Base-by-base conservation (phyloP, 2,329 filamentous ascomycete genomes). In the Westerdykella sp. region DNA sequence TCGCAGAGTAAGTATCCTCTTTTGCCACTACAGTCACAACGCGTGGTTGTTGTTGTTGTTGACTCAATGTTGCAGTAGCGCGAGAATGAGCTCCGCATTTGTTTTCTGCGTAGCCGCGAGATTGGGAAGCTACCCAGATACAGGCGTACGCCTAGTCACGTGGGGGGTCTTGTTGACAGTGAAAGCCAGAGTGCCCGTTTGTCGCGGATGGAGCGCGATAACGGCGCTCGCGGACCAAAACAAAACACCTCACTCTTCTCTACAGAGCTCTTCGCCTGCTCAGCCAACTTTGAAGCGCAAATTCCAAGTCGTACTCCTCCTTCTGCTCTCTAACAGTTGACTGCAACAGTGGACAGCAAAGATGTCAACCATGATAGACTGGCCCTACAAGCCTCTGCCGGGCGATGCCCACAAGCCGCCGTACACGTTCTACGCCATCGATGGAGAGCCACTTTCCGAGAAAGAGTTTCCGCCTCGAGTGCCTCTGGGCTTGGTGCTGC, bases 311-410 rank as follows among this genome's bases (percentile, higher is more conserved):
- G 4, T 28, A 28, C 25, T 28, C 7, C 4, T 28, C 25, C 25
- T 28, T 3, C 25, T 28, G 9, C 7, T 10, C 25, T 21, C 18
- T 21, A 21, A 21, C 18, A 21, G 18, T 16, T n/a, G 12, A 15
- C 12, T 15, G 14, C 16, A 28, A 22, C 18, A 22, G 5, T 12
- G n/a, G 38, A 10, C n/a, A n/a, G 14, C 23, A 22, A 48, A 12
- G 12, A 63, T 62, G 57, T 51, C 55, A 14, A 48, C 55, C 43
- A 42, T 59, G 3, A 47, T 63, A 3, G 39, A 59, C 11, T 60
- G 62, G 38, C 49, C 51, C 10, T 36, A 44, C 23, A 9, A 12
- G 3, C 37, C 46, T 7, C 37, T 55, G 3, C 57, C 54, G n/a
- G 10, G 37, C 2, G 23, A 42, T 21, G 16, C 49, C 28, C 41